Evolutionary conservation across 805 yeast species (phyloP).

Genomic region (Sugiyamaella boreocaroliniensis): DNA sequence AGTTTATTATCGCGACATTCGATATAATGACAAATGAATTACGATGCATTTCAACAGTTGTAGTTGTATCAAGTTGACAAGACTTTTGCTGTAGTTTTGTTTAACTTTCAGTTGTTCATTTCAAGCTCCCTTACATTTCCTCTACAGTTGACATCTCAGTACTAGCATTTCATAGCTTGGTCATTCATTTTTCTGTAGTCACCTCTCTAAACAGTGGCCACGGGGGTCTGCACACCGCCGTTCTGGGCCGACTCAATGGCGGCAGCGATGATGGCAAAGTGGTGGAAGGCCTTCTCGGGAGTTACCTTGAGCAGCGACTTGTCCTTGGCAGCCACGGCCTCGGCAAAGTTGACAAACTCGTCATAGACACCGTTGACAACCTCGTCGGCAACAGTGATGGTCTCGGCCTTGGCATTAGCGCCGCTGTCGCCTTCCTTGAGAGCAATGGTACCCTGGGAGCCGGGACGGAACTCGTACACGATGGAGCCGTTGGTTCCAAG

Average conservation of each 20-base stretch:
- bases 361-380: slow-evolving; percentile 49
- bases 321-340: slow-evolving; percentile 58
- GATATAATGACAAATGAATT: not conserved
- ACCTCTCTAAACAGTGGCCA: slow-evolving; percentile 5
- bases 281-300: slow-evolving; percentile 86
- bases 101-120: no score
- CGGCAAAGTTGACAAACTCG: slow-evolving; percentile 50
- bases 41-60: no score
- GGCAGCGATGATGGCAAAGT: slow-evolving; percentile 84
- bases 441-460: slow-evolving; percentile 23
- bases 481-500: slow-evolving; percentile 77
- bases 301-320: slow-evolving; percentile 49
- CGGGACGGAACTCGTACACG: slow-evolving; percentile 45
- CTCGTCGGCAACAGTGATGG: slow-evolving; percentile 30
- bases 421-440: slow-evolving; percentile 25
- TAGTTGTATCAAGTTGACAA: not conserved
- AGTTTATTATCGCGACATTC: not conserved
- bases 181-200: no score
- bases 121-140: not conserved
- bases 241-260: slow-evolving; percentile 58
- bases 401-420: slow-evolving; percentile 20
- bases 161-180: not conserved
- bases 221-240: slow-evolving; percentile 27
- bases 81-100: not conserved
- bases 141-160: not conserved